phyloP scores from a whole-genome alignment of 2,329 filamentous ascomycete species.

The Aspergillus niger region DNA sequence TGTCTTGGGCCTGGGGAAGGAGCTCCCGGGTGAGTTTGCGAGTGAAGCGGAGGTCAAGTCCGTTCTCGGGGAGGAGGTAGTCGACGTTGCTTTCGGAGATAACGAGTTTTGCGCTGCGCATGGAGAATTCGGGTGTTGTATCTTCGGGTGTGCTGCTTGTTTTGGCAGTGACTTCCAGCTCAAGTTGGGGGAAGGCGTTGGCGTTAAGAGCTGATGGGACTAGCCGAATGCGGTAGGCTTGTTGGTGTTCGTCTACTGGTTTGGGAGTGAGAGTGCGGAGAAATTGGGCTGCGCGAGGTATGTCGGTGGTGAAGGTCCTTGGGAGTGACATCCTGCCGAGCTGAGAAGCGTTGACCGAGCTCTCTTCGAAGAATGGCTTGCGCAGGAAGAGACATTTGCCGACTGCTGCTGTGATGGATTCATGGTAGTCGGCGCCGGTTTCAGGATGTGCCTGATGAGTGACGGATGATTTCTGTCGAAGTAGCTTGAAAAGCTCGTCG shows the following conservation, averaged over 20 bases:
- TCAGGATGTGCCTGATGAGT: background rate
- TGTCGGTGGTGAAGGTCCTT: constrained; percentile 36
- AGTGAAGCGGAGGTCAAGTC: constrained; percentile 43
- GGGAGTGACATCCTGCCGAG: constrained; percentile 33
- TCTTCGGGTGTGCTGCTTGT: background rate
- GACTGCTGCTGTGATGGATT: constrained; percentile 40
- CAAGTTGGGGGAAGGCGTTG: constrained; percentile 34
- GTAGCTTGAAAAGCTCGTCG: constrained; percentile 34
- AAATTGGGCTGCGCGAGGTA: constrained; percentile 37
- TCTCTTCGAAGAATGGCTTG: constrained; percentile 25
- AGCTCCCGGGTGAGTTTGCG: constrained; percentile 36
- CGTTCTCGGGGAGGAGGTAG: constrained; percentile 42
- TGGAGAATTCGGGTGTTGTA: constrained; percentile 16
- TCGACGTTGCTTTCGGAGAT: constrained; percentile 36
- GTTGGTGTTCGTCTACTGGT: constrained; percentile 15
- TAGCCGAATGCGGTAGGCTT: constrained; percentile 34
- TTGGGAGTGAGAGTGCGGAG: constrained; percentile 30
- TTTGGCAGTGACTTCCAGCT: constrained; percentile 33
- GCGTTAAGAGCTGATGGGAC: constrained; percentile 32
- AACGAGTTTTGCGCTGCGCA: constrained; percentile 36
- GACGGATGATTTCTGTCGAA: constrained; percentile 20
- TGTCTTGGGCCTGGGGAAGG: constrained; percentile 13
- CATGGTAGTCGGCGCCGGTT: constrained; percentile 23
- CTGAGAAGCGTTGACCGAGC: constrained; percentile 31
- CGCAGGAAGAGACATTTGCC: constrained; percentile 43